These are phyloP conservation scores for Musa acuminata DNA, from an alignment of 176 grass and related monocot genomes.

Conservation along the genomic window DNA sequence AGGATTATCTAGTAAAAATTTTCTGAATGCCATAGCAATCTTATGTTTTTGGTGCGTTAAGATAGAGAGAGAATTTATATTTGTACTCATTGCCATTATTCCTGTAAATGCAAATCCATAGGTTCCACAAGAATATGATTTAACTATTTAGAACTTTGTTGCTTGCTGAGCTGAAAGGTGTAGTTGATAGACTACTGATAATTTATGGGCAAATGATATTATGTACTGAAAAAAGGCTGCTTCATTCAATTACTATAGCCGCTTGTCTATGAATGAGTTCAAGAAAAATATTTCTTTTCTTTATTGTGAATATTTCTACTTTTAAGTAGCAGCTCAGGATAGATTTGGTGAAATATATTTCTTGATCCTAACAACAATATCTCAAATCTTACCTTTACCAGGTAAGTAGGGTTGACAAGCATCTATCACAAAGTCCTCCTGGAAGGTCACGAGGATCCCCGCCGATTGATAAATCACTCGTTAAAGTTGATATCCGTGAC, in stretches of 20 bases:
- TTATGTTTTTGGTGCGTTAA: no score
- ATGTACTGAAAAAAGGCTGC: background rate
- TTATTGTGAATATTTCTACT: background rate
- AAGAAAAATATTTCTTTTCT: no score
- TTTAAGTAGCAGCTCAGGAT: background rate
- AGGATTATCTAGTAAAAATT: no score
- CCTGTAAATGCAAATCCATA: no score
- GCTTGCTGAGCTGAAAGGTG: no score
- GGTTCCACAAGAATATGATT: no score
- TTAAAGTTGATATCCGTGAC: conserved; percentile 64
- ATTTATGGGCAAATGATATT: no score
- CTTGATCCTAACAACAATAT: conserved; percentile 2
- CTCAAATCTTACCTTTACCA: conserved; percentile 18
- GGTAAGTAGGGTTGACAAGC: conserved; percentile 44
- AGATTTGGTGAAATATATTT: background rate
- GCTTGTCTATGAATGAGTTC: background rate
- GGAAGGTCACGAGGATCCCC: conserved; percentile 24
- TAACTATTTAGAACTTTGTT: no score
- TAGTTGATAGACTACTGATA: no score
- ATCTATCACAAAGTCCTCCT: conserved; percentile 40
- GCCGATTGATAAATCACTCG: conserved; percentile 39
- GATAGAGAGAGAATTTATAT: no score
- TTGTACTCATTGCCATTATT: no score
- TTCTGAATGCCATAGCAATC: no score
- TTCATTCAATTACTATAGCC: conserved; percentile 5